phyloP scores from a whole-genome alignment of 2,329 filamentous ascomycete genomes.

The Cytospora piceicola region DNA sequence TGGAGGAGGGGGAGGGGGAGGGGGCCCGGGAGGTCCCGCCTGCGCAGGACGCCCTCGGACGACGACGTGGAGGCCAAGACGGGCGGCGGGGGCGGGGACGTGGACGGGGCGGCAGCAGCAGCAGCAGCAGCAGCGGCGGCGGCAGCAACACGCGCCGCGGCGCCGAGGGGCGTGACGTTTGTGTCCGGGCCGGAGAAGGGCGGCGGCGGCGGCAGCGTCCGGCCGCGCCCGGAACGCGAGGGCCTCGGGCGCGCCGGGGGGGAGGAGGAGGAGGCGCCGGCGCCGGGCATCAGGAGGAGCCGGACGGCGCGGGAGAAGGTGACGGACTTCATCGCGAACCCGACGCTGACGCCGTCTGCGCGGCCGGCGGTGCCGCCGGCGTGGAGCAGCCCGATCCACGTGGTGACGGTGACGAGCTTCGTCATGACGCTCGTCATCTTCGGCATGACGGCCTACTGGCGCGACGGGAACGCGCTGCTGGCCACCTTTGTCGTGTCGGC shows the following conservation, averaged over 20 bases:
- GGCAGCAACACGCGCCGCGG: not conserved
- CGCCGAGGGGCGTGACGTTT: constrained; percentile 18
- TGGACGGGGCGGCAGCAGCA: not conserved
- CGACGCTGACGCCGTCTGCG: constrained; percentile 45
- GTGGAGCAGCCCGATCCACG: constrained; percentile 55
- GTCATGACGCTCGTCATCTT: constrained; percentile 54
- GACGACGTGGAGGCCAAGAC: not conserved
- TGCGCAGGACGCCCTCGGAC: constrained; percentile 11
- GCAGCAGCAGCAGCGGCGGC: no score
- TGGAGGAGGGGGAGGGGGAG: no score
- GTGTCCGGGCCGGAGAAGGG: constrained; percentile 31
- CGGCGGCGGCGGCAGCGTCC: constrained; percentile 21
- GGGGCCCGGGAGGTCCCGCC: not conserved
- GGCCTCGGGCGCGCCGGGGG: constrained; percentile 44
- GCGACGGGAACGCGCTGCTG: constrained; percentile 56
- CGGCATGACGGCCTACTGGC: constrained; percentile 44
- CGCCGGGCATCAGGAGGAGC: constrained; percentile 38
- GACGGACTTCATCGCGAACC: constrained; percentile 49
- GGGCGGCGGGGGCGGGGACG: no score
- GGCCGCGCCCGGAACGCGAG: constrained; percentile 34
- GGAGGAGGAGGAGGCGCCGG: constrained; percentile 37
- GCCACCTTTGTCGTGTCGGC: constrained; percentile 57
- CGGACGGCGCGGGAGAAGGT: constrained; percentile 46
- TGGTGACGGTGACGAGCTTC: constrained; percentile 56
- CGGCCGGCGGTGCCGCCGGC: constrained; percentile 54